Conservation (phyloP, 768 basidiomycete species). For the Infundibulicybe gibba region DNA sequence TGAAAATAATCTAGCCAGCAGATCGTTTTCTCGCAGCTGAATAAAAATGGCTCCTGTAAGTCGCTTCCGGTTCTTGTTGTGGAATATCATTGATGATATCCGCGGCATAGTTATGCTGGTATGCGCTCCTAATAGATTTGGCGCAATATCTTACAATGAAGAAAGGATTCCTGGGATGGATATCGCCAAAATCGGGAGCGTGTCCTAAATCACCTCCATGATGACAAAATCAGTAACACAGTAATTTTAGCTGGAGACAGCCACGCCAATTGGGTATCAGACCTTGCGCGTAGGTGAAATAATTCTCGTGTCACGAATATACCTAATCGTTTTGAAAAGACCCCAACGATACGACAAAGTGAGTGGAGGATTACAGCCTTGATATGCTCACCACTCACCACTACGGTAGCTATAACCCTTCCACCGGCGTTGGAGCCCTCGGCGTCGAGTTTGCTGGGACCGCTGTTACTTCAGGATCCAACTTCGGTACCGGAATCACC, state of each 20-base stretch:
- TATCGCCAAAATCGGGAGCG: constrained; percentile 52
- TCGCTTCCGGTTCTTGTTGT: constrained; percentile 2
- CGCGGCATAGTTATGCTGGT: constrained; percentile 18
- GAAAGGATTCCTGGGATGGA: constrained; percentile 55
- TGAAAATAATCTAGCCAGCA: constrained; percentile 37
- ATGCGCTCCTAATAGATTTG: constrained; percentile 5
- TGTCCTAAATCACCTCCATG: constrained; percentile 46
- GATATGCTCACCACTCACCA: not conserved
- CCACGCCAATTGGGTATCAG: constrained; percentile 61
- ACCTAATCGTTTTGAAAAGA: constrained; percentile 22
- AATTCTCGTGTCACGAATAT: not conserved
- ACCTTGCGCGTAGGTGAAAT: constrained; percentile 42
- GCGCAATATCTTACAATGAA: not conserved
- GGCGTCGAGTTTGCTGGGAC: constrained; percentile 64
- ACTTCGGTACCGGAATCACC: constrained; percentile 38
- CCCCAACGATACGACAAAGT: constrained; percentile 39
- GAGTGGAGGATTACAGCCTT: constrained; percentile 17
- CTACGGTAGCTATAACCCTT: constrained; percentile 38
- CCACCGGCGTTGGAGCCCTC: constrained; percentile 44
- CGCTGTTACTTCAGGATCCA: constrained; percentile 48
- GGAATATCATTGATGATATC: not conserved
- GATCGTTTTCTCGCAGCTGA: constrained; percentile 50
- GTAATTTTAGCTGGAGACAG: constrained; percentile 58
- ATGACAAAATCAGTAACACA: constrained; percentile 48
- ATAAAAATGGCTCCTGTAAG: constrained; percentile 32